Evolutionary conservation across 257 asterid species (phyloP).

Genomic region (Fraxinus excelsior): DNA sequence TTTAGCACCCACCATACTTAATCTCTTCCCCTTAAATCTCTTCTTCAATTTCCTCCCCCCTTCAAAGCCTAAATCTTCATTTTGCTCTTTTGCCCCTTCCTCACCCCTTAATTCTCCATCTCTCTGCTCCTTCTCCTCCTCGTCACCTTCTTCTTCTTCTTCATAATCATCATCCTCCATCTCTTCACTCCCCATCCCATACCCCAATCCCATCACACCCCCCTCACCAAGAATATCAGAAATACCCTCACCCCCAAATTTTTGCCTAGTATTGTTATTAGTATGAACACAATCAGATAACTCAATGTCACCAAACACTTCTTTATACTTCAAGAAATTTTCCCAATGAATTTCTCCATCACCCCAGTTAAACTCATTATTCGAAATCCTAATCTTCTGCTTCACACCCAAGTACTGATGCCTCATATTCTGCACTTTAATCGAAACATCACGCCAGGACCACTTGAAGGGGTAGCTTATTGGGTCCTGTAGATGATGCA

Average conservation of each 20-base stretch:
- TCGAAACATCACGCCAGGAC: constrained; percentile 98
- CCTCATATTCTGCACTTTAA: constrained; percentile 96
- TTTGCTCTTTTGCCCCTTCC: constrained; percentile 36
- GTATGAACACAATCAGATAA: constrained; percentile 36
- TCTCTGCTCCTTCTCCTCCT: constrained; percentile 29
- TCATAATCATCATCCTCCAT: constrained; percentile 49
- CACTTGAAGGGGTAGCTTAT: constrained; percentile 82
- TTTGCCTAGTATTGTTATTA: constrained; percentile 27
- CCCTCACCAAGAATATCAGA: constrained; percentile 35
- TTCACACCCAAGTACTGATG: constrained; percentile 95
- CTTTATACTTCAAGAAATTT: constrained; percentile 77
- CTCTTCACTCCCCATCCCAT: constrained; percentile 58
- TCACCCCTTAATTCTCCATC: constrained; percentile 36
- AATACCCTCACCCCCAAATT: constrained; percentile 46
- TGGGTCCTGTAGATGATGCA: constrained; percentile 79
- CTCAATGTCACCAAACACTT: constrained; percentile 91
- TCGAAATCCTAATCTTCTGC: constrained; percentile 75
- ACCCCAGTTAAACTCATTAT: constrained; percentile 71
- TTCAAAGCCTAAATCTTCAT: constrained; percentile 32
- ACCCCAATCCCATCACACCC: constrained; percentile 39
- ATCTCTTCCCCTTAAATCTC: constrained; percentile 46
- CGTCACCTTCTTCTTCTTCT: constrained; percentile 43
- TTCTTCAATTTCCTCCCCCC: constrained; percentile 38
- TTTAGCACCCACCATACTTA: constrained; percentile 55
- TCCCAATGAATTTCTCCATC: constrained; percentile 96